phyloP scores from a whole-genome alignment of 371 early-diverging fungal genomes.

The Parasitella parasitica region DNA sequence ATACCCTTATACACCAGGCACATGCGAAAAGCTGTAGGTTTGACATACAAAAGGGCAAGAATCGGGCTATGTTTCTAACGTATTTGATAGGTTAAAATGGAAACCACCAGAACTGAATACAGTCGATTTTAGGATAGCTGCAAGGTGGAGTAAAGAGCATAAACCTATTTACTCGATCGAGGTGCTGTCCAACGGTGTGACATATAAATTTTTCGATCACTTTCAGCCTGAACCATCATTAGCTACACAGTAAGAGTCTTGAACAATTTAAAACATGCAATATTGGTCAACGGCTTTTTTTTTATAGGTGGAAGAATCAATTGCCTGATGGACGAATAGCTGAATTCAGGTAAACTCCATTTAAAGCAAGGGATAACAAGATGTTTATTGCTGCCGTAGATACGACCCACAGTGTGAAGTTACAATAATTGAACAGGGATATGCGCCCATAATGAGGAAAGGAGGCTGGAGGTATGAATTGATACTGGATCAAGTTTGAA shows the following conservation, averaged over 20 bases:
- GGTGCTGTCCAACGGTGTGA: conserved; percentile 53
- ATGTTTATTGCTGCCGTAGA: too few relatives aligned
- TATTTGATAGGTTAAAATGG: conserved; percentile 79
- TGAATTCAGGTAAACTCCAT: conserved; percentile 61
- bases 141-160: conserved; percentile 59
- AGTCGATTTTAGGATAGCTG: conserved; percentile 77
- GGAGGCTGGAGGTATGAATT: conserved; percentile 61
- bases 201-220: conserved; percentile 62
- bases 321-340: conserved; percentile 67
- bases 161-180: conserved; percentile 66
- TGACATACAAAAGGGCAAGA: background rate
- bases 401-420: conserved; percentile 61
- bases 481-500: too few relatives aligned
- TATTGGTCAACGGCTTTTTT: background rate
- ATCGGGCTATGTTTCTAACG: background rate
- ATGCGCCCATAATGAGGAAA: conserved; percentile 54
- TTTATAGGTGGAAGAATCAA: conserved; percentile 61
- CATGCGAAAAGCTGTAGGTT: conserved; percentile 59
- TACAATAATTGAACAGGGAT: conserved; percentile 61
- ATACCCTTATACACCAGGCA: conserved; percentile 73
- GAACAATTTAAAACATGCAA: background rate
- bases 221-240: conserved; percentile 62
- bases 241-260: conserved; percentile 49
- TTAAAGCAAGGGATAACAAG: too few relatives aligned
- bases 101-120: conserved; percentile 85